Conservation (phyloP, 257 asterid genomes). For the Cordia subcordata region DNA sequence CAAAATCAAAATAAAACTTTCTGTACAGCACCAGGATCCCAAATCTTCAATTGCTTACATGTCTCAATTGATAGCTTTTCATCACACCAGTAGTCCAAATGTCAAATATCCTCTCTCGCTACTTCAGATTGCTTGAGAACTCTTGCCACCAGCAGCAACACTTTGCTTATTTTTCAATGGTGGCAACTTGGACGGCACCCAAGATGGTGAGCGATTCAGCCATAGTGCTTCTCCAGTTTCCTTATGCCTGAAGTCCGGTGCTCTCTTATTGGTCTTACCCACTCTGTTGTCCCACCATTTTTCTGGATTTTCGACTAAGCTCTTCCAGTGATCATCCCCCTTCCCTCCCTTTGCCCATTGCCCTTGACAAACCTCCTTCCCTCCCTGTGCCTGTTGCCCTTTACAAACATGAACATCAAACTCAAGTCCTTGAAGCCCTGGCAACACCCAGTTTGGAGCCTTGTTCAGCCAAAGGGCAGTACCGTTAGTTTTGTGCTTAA, state of each 20-base stretch:
- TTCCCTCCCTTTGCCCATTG: constrained; percentile 17
- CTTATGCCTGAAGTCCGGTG: constrained; percentile 28
- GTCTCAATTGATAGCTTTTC: not conserved
- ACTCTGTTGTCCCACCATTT: constrained; percentile 35
- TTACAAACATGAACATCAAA: constrained; percentile 34
- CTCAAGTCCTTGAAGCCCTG: constrained; percentile 45
- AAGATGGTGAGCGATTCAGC: constrained; percentile 41
- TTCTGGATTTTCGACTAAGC: constrained; percentile 46
- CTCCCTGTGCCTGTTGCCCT: constrained; percentile 14
- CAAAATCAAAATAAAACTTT: not conserved
- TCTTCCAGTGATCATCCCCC: constrained; percentile 46
- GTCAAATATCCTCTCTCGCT: not conserved
- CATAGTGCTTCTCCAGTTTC: constrained; percentile 34
- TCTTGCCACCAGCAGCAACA: constrained; percentile 10
- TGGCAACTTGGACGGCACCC: constrained; percentile 63
- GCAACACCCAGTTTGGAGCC: constrained; percentile 59
- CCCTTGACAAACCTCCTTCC: constrained; percentile 11
- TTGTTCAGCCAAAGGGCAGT: constrained; percentile 49
- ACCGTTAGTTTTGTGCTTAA: constrained; percentile 55
- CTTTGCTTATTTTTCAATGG: constrained; percentile 28
- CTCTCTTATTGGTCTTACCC: constrained; percentile 17
- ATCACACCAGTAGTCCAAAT: not conserved
- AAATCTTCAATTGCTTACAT: not conserved
- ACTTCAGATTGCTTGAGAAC: not conserved
- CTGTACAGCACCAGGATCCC: not conserved